Base-by-base conservation (phyloP, 768 basidiomycete species). In the Pleurotus eryngii region DNA sequence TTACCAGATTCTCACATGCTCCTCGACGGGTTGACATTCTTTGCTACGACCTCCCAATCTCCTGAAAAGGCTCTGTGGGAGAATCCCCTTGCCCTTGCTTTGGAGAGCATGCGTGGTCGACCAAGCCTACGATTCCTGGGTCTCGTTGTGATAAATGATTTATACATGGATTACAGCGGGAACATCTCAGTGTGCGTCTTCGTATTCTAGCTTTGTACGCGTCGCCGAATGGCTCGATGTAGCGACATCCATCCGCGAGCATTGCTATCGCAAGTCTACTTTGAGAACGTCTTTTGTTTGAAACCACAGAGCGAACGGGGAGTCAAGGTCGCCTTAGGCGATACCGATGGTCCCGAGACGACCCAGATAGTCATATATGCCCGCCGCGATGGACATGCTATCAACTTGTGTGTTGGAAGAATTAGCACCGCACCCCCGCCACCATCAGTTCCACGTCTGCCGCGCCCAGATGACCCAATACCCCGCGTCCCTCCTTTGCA, bases 61-160 rank as follows among this genome's bases (percentile, higher is more conserved):
- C 18, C 37, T 8, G 37, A 54, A 14, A 22, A 40, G 18, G 15
- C 15, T 15, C 72, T 92, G 12, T 75, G 91, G 18, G 74, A 86
- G 59, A 89, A 87, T 60, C 84, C 85, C 0, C 74, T 91, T 11
- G 86, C 90, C 3, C 69, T 91, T 18, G 84, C 87, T 0, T 67
- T 92, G 50, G 90, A 91, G 70, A 89, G 84, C 68, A 90, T 92
- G 88, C 88, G 89, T 39, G 86, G 88, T 15, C 71, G 87, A 17
- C 86, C 85, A 1, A 79, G 80, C 22, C 70, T 92, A 17, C 76
- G 81, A 37, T 79, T 88, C 58, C 72, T 83, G 49, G 86, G 83
- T 2, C 74, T 76, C 0, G 76, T 81, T 15, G 74, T 72, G 26
- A 68, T 89, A 39, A 66, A 73, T 38, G 81, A 86, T 51, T 65